Evolutionary conservation across 768 basidiomycete genomes (phyloP).

Genomic region (Arthromyces matolae): DNA sequence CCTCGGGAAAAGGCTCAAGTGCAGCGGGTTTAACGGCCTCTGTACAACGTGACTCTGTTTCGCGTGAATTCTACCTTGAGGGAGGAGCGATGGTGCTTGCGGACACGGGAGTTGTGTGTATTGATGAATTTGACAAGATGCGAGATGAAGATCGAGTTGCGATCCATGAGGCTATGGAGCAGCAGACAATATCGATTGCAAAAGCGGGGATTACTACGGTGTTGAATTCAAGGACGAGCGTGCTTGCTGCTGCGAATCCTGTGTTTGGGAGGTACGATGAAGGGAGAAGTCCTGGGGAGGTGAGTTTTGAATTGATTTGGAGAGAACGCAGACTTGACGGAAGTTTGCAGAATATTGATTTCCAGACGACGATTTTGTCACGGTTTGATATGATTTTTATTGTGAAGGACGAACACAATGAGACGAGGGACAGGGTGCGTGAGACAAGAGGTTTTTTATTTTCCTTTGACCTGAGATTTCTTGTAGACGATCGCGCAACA

Average conservation of each 20-base stretch:
- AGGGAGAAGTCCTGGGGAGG: slow-evolving; percentile 92
- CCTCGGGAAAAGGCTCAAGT: slow-evolving; percentile 96
- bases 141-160: slow-evolving; percentile 98
- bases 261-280: slow-evolving; percentile 98
- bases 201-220: slow-evolving; percentile 99
- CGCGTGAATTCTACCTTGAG: slow-evolving; percentile 99
- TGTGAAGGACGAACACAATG: slow-evolving; percentile 96
- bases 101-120: slow-evolving; percentile 97
- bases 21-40: slow-evolving; percentile 98
- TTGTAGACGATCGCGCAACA: slow-evolving; percentile 93
- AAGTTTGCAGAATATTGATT: slow-evolving; percentile 77
- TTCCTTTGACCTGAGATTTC: no score
- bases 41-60: slow-evolving; percentile 85
- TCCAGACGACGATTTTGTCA: slow-evolving; percentile 96
- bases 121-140: slow-evolving; percentile 99
- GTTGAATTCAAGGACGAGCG: slow-evolving; percentile 91
- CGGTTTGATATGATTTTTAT: slow-evolving; percentile 99
- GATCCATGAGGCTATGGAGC: slow-evolving; percentile 99
- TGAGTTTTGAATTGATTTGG: slow-evolving; percentile 23
- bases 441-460: no score
- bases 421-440: slow-evolving; percentile 77
- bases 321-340: slow-evolving; percentile 4
- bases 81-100: slow-evolving; percentile 99
- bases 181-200: slow-evolving; percentile 98
- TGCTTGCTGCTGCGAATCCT: slow-evolving; percentile 95